A percentile compares a stretch with the other conserved stretches of the same genome.
Evolutionary conservation across 805 yeast species (phyloP).

Genomic region (Torulaspora gathmanii): DNA sequence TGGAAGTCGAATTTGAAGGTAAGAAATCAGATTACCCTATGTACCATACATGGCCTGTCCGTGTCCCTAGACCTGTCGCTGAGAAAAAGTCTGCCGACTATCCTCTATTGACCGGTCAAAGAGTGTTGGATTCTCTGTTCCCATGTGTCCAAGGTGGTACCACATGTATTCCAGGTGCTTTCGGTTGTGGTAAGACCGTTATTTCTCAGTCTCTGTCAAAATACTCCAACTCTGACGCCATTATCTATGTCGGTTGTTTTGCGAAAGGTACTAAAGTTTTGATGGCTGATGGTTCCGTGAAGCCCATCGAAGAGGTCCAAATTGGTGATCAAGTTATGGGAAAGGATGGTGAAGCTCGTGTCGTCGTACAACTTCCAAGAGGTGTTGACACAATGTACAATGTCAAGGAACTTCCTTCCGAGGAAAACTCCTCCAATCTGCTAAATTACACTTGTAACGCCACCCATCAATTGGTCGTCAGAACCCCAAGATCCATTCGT

Average conservation of each 20-base stretch:
- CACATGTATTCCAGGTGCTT: conserved; percentile 99
- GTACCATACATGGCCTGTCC: conserved; percentile 99
- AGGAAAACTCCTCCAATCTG: conserved; percentile 6
- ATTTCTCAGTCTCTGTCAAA: conserved; percentile 96
- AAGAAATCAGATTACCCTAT: conserved; percentile 72
- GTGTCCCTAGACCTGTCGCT: conserved; percentile 98
- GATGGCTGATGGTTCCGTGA: conserved; percentile 42
- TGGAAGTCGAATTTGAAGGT: conserved; percentile 95
- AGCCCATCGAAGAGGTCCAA: conserved; percentile 35
- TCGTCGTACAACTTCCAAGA: conserved; percentile 43
- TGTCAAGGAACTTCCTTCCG: conserved; percentile 27
- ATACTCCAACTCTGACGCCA: conserved; percentile 94
- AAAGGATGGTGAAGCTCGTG: conserved; percentile 41
- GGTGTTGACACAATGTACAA: conserved; percentile 43
- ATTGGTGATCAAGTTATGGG: conserved; percentile 45
- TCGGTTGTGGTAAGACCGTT: conserved; percentile 98
- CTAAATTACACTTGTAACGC: conserved; percentile 37
- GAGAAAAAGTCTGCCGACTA: conserved; percentile 89
- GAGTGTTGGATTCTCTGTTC: conserved; percentile 95
- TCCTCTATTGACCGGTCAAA: conserved; percentile 96
- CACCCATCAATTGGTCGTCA: conserved; percentile 39
- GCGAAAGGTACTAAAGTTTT: conserved; percentile 40
- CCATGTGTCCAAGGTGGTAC: conserved; percentile 99
- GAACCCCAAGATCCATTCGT: conserved; percentile 27
- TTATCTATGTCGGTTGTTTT: conserved; percentile 81